Percentiles rank a stretch among this genome's conserved stretches.
Conservation (phyloP, 2,329 filamentous ascomycete genomes). For the Penicillium sp. region DNA sequence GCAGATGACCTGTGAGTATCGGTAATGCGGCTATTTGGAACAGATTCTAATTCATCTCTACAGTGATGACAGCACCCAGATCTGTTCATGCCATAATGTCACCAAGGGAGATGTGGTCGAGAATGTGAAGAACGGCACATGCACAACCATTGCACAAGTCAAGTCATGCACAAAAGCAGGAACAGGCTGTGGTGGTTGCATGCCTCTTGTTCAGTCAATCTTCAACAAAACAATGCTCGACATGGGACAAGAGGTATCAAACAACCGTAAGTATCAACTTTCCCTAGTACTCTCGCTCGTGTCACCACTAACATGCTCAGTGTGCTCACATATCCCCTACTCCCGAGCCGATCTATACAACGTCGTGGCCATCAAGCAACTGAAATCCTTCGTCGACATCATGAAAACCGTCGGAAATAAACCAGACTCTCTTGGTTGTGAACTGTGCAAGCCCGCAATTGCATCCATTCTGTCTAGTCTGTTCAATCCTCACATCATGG, state of each 20-base stretch:
- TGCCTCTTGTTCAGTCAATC: slow-evolving; percentile 83
- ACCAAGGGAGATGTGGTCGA: slow-evolving; percentile 76
- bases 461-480: slow-evolving; percentile 77
- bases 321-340: slow-evolving; percentile 81
- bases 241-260: slow-evolving; percentile 84
- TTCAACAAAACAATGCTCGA: slow-evolving; percentile 85
- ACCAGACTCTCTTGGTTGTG: slow-evolving; percentile 71
- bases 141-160: slow-evolving; percentile 76
- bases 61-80: slow-evolving; percentile 74
- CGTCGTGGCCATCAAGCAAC: slow-evolving; percentile 76
- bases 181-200: slow-evolving; percentile 84
- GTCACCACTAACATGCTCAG: slow-evolving; percentile 22
- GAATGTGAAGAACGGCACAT: slow-evolving; percentile 71
- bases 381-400: slow-evolving; percentile 69
- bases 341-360: slow-evolving; percentile 87
- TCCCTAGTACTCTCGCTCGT: too few species aligned
- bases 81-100: slow-evolving; percentile 92
- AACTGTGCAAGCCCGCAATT: slow-evolving; percentile 80
- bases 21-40: not conserved
- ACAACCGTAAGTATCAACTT: slow-evolving; percentile 52
- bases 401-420: slow-evolving; percentile 77
- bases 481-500: slow-evolving; percentile 81
- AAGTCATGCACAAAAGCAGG: slow-evolving; percentile 91
- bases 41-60: slow-evolving; percentile 14
- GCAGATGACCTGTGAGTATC: slow-evolving; percentile 65